Evolutionary conservation across 805 yeast species (phyloP).

Genomic region (Yarrowia divulgata): DNA sequence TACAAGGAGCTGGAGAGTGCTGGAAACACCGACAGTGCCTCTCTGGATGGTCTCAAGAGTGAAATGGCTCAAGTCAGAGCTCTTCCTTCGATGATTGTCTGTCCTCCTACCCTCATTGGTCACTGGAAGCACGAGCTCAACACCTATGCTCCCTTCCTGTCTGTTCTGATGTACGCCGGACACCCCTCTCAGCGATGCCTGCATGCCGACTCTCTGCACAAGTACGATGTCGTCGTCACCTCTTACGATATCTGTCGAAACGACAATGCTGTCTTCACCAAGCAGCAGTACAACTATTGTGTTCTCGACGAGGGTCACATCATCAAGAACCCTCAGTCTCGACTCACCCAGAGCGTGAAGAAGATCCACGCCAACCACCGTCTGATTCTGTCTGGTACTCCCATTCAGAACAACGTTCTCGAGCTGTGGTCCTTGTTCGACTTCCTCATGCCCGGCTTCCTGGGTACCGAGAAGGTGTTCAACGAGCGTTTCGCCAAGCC

Average conservation of each 20-base stretch:
- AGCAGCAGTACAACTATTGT: slow-evolving; percentile 84
- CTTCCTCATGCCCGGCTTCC: slow-evolving; percentile 97
- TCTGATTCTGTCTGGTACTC: slow-evolving; percentile 92
- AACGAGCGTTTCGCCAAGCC: slow-evolving; percentile 98
- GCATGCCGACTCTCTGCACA: slow-evolving; percentile 59
- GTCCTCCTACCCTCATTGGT: slow-evolving; percentile 98
- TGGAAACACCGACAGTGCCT: slow-evolving; percentile 4
- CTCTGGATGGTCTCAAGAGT: slow-evolving; percentile 53
- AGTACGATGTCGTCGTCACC: slow-evolving; percentile 86
- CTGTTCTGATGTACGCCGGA: slow-evolving; percentile 90
- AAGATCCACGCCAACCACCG: slow-evolving; percentile 84
- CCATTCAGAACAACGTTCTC: slow-evolving; percentile 94
- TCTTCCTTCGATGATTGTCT: slow-evolving; percentile 83
- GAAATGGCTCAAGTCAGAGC: slow-evolving; percentile 69
- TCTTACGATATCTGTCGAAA: slow-evolving; percentile 97
- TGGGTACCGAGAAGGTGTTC: slow-evolving; percentile 93
- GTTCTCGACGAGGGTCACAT: slow-evolving; percentile 98
- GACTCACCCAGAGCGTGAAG: slow-evolving; percentile 88
- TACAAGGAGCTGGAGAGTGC: slow-evolving; percentile 18
- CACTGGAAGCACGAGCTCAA: slow-evolving; percentile 98
- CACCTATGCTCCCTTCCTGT: slow-evolving; percentile 87
- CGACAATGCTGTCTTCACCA: slow-evolving; percentile 71
- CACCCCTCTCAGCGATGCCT: slow-evolving; percentile 74
- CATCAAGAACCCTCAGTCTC: slow-evolving; percentile 88
- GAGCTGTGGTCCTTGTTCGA: slow-evolving; percentile 98